Evolutionary conservation across 1,284 basidiomycete species (phyloP), one percentile per base, ranked within the genome.

Genomic region (Hymenochaete sp.): DNA sequence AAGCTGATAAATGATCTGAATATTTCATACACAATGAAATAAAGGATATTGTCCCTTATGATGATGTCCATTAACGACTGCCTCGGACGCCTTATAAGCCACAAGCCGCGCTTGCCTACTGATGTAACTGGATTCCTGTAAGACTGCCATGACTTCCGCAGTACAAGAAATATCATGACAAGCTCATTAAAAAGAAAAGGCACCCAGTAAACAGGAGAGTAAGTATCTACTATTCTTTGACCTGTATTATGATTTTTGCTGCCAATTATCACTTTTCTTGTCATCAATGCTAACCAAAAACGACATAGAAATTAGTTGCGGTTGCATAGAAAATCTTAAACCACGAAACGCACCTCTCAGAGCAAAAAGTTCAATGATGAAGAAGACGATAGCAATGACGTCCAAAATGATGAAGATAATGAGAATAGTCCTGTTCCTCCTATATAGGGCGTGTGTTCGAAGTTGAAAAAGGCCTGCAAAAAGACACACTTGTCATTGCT

Each of bases 401-500:
- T 35, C 26, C 25, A 43, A 28, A 9, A 43, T 10, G 21, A 28
- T 21, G 18, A 43, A 43, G 18, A 35, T 24, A n/a, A 8, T 10
- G 11, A 42, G 25, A 0, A 6, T 21, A n/a, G 21, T 10, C 18
- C 26, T 29, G 26, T 13, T 42, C 25, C 32, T 42, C 4, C 32
- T 22, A 21, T 32, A 42, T 4, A 42, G 18, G 4, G 28, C 42
- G 14, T 33, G 36, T 33, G 42, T 35, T 13, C 28, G 13, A 18
- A 43, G n/a, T 35, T 43, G 42, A 13, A 43, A 32, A 28, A 43
- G 42, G 10, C 32, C 42, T 21, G n/a, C n/a, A n/a, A n/a, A n/a
- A 33, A 33, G 1, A 19, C n/a, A n/a, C n/a, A 13, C 10, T 24
- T 25, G 29, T 38, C 16, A 38, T 11, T 22, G 16, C 2, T 7